Conservation (phyloP, 1,139 yeast genomes). For the Saccharomyces hybrid region DNA sequence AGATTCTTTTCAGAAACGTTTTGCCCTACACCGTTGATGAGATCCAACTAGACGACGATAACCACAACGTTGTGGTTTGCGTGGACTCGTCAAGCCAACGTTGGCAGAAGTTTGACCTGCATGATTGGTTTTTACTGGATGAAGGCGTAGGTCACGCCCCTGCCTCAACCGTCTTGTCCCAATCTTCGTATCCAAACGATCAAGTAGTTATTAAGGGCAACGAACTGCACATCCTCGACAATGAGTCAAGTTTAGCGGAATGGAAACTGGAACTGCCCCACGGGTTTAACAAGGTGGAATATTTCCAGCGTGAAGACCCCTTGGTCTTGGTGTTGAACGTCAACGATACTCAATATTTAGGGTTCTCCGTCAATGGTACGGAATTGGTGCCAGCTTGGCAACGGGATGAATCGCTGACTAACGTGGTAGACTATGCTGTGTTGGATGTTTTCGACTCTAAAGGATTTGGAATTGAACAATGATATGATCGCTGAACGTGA, state of each 20-base stretch:
- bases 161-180: not conserved
- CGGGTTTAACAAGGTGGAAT: constrained; percentile 10
- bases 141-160: not conserved
- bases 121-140: not conserved
- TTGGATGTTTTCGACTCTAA: constrained; percentile 35
- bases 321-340: not conserved
- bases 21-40: not conserved
- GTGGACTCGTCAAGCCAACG: not conserved
- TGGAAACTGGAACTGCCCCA: constrained; percentile 13
- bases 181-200: not conserved
- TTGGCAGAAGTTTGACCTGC: not conserved
- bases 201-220: not conserved
- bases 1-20: constrained; percentile 1
- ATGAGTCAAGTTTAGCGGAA: constrained; percentile 9
- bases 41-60: not conserved
- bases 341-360: not conserved
- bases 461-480: constrained; percentile 31
- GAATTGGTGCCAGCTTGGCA: constrained; percentile 34
- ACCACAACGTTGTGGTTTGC: not conserved
- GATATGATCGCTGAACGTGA: constrained; percentile 38
- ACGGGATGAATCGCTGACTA: constrained; percentile 42
- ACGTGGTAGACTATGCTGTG: constrained; percentile 36
- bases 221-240: constrained; percentile 8
- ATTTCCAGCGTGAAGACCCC: constrained; percentile 9
- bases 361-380: constrained; percentile 19